phyloP scores from a whole-genome alignment of 495 filamentous ascomycete genomes.

The Daldinia childiae region DNA sequence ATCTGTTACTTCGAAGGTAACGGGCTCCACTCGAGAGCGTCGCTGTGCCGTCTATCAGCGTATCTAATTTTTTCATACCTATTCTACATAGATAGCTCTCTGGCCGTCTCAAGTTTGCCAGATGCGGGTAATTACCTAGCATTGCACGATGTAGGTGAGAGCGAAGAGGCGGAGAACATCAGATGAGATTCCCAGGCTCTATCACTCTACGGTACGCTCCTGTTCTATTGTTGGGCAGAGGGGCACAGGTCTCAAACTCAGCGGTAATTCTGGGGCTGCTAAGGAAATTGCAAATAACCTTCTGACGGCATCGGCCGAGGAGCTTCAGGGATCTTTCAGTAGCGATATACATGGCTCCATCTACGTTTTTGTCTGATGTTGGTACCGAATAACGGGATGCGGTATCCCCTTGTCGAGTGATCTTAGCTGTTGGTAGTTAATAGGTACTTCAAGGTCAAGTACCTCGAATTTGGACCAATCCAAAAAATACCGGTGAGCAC shows the following conservation, averaged over 20 bases:
- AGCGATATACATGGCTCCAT: background rate
- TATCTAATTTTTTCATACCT: background rate
- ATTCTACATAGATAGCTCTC: constrained; percentile 5
- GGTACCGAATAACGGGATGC: background rate
- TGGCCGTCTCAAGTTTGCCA: background rate
- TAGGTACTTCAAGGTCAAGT: constrained; percentile 1
- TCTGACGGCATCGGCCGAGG: constrained; percentile 3
- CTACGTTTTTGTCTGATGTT: background rate
- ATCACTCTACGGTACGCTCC: background rate
- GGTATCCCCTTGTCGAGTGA: background rate
- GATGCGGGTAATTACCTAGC: background rate
- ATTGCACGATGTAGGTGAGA: background rate
- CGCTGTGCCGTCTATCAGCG: constrained; percentile 7
- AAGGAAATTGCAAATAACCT: constrained; percentile 7
- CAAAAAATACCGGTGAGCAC: background rate
- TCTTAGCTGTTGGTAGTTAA: background rate
- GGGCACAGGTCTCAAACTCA: constrained; percentile 5
- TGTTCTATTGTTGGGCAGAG: background rate
- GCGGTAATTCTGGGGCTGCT: background rate
- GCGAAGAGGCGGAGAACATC: background rate
- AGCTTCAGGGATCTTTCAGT: constrained; percentile 1
- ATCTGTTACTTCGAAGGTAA: background rate
- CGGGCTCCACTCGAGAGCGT: background rate
- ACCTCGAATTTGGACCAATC: constrained; percentile 8
- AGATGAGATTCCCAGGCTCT: constrained; percentile 1